Base-by-base conservation (phyloP, 1,284 basidiomycete genomes). In the Hypsizygus ulmarius region DNA sequence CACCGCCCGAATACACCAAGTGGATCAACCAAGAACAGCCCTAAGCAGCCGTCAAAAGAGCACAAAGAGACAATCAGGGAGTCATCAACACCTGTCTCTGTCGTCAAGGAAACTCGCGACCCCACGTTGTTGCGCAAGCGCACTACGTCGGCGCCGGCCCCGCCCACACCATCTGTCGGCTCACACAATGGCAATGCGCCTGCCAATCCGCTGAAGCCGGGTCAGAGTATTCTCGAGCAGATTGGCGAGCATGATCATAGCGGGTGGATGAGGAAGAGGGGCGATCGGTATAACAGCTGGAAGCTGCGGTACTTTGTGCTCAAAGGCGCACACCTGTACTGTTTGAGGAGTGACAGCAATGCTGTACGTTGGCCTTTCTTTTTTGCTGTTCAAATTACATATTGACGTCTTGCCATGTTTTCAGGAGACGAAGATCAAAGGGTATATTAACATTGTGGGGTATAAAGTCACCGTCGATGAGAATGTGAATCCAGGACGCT, bases 251-350 rank as follows among this genome's bases (percentile, higher is more conserved):
- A 92, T 11, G 94, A 97, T 69, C 84, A 90, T 64, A 74, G 78
- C 18, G 94, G 97, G 7, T 98, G 93, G 88, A 88, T 99, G 84
- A 81, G 90, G 65, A 99, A 99, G 79, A 92, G 87, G 70, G 91
- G 93, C 14, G 96, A 97, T 47, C 77, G 87, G 50, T 98, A 97
- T 69, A 93, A 92, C 61, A 79, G 79, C 11, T 99, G 96, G 97
- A 98, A 97, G 72, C 66, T 79, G 58, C 77, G 96, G 39, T 99
- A 91, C 71, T 91, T 97, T 58, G 84, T 97, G n/a, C 81, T 99
- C 62, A 97, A 97, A 69, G 96, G 93, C 0, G 78, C 85, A 1
- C 87, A 96, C 70, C 60, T 97, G 45, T 97, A 98, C 64, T 89
- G 86, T 62, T 65, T 97, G 63, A 81, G 82, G 68, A 89, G 82